These are phyloP conservation scores for Calonectria hongkongensis DNA, from an alignment of 2,329 filamentous ascomycete species.

Conservation along the genomic window DNA sequence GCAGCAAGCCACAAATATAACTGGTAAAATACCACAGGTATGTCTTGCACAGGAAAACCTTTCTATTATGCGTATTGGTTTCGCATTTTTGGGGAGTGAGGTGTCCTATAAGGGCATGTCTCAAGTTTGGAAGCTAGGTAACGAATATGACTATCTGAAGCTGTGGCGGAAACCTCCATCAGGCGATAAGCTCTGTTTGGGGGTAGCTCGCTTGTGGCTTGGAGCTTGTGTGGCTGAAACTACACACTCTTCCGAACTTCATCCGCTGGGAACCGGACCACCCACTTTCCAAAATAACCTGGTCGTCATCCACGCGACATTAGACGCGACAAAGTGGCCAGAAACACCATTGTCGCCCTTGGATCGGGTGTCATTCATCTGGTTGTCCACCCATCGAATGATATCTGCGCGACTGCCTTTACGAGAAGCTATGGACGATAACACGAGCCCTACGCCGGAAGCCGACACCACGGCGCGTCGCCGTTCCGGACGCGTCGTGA, in stretches of 20 bases:
- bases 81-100: background rate
- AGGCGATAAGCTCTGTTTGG: constrained; percentile 25
- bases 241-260: constrained; percentile 49
- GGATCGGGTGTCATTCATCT: constrained; percentile 52
- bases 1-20: constrained; percentile 9
- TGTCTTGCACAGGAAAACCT: constrained; percentile 1
- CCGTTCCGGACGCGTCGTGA: constrained; percentile 81
- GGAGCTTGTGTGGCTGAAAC: constrained; percentile 42
- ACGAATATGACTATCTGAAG: constrained; percentile 44
- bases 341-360: constrained; percentile 56
- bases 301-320: constrained; percentile 54
- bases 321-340: constrained; percentile 56
- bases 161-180: constrained; percentile 45
- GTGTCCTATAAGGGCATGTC: background rate
- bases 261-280: constrained; percentile 47
- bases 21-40: background rate
- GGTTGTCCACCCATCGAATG: constrained; percentile 47
- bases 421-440: constrained; percentile 70
- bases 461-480: constrained; percentile 74
- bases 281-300: constrained; percentile 54
- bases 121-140: constrained; percentile 17
- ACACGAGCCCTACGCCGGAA: constrained; percentile 72
- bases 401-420: constrained; percentile 47
- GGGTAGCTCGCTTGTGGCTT: constrained; percentile 29
- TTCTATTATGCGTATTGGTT: constrained; percentile 11